phyloP scores from a whole-genome alignment of 2,329 filamentous ascomycete genomes.

The Simplicillium aogashimaense region DNA sequence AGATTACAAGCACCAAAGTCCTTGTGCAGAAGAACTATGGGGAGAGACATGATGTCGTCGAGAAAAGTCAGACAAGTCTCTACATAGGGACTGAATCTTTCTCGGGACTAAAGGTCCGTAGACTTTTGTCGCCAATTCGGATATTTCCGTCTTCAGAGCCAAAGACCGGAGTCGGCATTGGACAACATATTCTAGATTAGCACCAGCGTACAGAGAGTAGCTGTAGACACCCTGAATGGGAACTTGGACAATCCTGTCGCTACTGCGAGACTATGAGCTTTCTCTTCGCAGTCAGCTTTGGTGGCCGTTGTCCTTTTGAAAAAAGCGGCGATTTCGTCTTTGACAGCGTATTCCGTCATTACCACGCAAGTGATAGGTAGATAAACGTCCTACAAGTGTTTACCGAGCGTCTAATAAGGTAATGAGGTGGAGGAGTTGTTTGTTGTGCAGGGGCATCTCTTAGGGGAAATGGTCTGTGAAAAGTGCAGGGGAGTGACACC shows the following conservation, averaged over 20 bases:
- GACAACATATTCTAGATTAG: constrained; percentile 19
- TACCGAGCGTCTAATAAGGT: no score
- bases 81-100: constrained; percentile 22
- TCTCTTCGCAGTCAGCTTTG: constrained; percentile 9
- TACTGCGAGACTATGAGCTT: constrained; percentile 16
- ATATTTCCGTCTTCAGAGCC: constrained; percentile 19
- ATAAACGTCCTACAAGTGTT: no score
- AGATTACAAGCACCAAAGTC: constrained; percentile 28
- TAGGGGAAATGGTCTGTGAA: no score
- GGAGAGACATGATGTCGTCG: constrained; percentile 22
- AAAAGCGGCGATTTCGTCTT: constrained; percentile 15
- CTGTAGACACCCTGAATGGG: constrained; percentile 25
- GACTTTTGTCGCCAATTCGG: constrained; percentile 16
- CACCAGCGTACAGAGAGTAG: constrained; percentile 28
- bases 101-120: no score
- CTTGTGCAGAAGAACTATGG: constrained; percentile 27
- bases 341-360: constrained; percentile 14
- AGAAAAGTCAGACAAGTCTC: constrained; percentile 19
- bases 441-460: no score
- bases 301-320: constrained; percentile 15
- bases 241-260: constrained; percentile 19
- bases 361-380: no score
- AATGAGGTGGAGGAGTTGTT: no score
- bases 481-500: no score
- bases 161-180: constrained; percentile 27